phyloP scores from a whole-genome alignment of 2,329 filamentous ascomycete genomes.

The Hymenoscyphus salicellus region DNA sequence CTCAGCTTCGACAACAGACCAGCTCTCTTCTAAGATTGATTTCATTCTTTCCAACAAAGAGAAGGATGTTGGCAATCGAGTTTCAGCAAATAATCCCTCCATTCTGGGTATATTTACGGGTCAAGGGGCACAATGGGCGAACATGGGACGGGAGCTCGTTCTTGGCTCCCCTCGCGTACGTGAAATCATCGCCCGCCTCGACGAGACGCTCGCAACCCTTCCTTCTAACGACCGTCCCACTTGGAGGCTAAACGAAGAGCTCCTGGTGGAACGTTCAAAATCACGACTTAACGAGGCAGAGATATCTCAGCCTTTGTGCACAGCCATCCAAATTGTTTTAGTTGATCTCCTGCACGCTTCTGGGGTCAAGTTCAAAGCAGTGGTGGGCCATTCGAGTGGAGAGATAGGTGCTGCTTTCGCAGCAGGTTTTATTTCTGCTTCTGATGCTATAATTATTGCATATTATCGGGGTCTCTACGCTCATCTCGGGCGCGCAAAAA shows the following conservation, averaged over 20 bases:
- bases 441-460: conserved; percentile 32
- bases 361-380: conserved; percentile 38
- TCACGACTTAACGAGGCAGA: conserved; percentile 37
- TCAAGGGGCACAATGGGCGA: conserved; percentile 19
- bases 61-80: conserved; percentile 1
- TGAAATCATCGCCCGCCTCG: neutral
- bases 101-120: conserved; percentile 16
- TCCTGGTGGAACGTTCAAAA: conserved; percentile 30
- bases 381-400: conserved; percentile 42
- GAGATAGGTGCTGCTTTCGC: conserved; percentile 38
- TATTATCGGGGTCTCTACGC: conserved; percentile 21
- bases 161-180: conserved; percentile 26
- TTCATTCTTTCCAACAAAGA: conserved; percentile 1
- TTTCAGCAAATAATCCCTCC: neutral
- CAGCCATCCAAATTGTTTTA: conserved; percentile 38
- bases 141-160: conserved; percentile 20
- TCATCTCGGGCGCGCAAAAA: conserved; percentile 13
- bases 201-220: conserved; percentile 3
- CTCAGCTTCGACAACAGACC: conserved; percentile 12
- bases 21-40: conserved; percentile 16
- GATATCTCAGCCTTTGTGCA: conserved; percentile 41
- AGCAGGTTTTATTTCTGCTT: conserved; percentile 33
- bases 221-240: conserved; percentile 9
- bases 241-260: conserved; percentile 33
- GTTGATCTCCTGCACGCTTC: conserved; percentile 43